Conservation (phyloP, 257 asterid genomes). For the Sherardia arvensis region DNA sequence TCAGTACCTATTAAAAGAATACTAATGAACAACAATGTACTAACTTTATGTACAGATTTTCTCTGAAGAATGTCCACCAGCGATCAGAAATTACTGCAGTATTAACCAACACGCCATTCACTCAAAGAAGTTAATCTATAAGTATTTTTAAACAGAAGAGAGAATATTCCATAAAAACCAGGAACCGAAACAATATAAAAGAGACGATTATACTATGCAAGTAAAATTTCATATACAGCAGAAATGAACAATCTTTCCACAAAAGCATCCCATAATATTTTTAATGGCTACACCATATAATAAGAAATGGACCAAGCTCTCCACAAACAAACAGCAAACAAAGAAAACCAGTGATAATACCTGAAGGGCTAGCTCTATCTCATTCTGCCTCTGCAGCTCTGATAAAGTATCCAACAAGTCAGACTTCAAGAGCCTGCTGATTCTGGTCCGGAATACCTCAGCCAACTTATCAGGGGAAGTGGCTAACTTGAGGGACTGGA, state of each 20-base stretch:
- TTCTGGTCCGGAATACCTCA: slow-evolving; percentile 31
- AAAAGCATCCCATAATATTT: background rate
- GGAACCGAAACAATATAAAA: background rate
- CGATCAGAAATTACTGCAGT: background rate
- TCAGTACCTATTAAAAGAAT: background rate
- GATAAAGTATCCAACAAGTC: slow-evolving; percentile 52
- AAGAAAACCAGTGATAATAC: slow-evolving; percentile 7
- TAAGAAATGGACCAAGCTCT: background rate
- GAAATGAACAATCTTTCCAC: background rate
- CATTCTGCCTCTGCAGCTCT: slow-evolving; percentile 67
- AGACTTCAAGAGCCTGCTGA: slow-evolving; percentile 59
- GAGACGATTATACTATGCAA: background rate
- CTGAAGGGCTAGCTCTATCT: slow-evolving; percentile 46
- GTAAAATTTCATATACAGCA: background rate
- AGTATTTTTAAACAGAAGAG: background rate
- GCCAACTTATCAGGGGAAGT: slow-evolving; percentile 36
- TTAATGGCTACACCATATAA: background rate
- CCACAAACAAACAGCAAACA: background rate
- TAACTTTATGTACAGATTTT: background rate
- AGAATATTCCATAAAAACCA: background rate
- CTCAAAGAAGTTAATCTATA: background rate
- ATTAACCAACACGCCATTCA: background rate
- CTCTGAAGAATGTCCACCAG: background rate
- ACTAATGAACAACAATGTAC: background rate
- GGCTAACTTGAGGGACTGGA: slow-evolving; percentile 59